Conservation (phyloP, 1,284 basidiomycete genomes). For the Tylopilus microsporus region DNA sequence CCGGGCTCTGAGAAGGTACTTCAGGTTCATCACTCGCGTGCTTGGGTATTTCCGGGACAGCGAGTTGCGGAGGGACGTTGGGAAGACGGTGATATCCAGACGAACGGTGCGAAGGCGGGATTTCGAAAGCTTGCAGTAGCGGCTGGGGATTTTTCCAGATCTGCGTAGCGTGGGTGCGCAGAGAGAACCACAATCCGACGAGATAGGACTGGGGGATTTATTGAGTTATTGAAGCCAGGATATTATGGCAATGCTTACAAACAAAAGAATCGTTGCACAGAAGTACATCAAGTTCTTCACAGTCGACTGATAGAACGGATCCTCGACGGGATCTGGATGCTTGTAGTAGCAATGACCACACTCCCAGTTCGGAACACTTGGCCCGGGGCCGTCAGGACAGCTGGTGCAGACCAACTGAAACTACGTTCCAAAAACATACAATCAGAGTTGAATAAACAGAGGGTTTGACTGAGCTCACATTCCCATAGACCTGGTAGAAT, state of each 20-base stretch:
- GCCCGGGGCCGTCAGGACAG: conserved; percentile 58
- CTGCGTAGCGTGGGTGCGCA: conserved; percentile 95
- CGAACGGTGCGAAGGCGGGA: conserved; percentile 53
- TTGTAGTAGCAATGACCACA: conserved; percentile 94
- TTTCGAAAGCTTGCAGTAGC: conserved; percentile 66
- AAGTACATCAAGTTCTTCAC: conserved; percentile 94
- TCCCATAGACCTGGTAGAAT: conserved; percentile 98
- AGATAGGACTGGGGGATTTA: conserved; percentile 75
- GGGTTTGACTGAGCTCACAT: conserved; percentile 54
- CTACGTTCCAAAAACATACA: conserved; percentile 36
- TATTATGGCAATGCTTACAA: conserved; percentile 56
- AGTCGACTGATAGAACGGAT: conserved; percentile 95
- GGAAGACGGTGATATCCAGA: conserved; percentile 59
- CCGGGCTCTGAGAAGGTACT: conserved; percentile 37
- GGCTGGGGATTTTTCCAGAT: conserved; percentile 99
- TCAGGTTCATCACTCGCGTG: conserved; percentile 38
- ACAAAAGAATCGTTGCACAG: conserved; percentile 83
- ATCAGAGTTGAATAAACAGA: conserved; percentile 7
- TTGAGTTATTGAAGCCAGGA: conserved; percentile 4
- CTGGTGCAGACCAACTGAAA: conserved; percentile 92
- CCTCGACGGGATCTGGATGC: conserved; percentile 86
- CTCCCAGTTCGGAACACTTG: conserved; percentile 59
- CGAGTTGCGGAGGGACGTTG: conserved; percentile 24
- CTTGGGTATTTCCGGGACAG: conserved; percentile 36
- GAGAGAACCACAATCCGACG: conserved; percentile 97